Conservation (phyloP, 768 basidiomycete genomes). For the Kwoniella europaea region DNA sequence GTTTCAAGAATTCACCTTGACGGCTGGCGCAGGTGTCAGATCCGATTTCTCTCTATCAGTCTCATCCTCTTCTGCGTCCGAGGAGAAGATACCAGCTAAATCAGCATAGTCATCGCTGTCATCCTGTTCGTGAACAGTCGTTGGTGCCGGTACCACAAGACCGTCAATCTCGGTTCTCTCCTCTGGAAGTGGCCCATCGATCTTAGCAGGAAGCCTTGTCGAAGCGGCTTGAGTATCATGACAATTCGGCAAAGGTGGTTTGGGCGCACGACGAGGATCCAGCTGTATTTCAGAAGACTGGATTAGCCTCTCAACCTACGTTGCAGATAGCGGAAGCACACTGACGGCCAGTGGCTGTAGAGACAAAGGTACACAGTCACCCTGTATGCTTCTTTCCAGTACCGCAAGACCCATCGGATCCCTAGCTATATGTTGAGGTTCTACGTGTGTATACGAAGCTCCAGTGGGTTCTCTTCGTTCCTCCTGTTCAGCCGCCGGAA, state of each 20-base stretch:
- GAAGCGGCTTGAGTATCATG: background rate
- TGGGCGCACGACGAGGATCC: background rate
- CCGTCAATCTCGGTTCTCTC: too few species aligned
- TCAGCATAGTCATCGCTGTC: constrained; percentile 5
- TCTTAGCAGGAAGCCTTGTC: background rate
- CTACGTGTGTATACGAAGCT: too few species aligned
- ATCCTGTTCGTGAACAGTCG: background rate
- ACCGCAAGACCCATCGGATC: too few species aligned
- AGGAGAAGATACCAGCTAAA: constrained; percentile 5
- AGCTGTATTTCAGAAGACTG: background rate
- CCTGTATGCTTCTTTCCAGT: too few species aligned
- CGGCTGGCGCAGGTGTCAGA: background rate
- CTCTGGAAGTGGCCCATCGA: background rate
- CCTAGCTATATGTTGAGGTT: too few species aligned
- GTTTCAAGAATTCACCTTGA: background rate
- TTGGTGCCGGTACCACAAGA: too few species aligned
- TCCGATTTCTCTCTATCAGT: background rate
- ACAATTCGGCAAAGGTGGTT: background rate
- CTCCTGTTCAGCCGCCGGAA: too few species aligned
- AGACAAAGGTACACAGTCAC: too few species aligned
- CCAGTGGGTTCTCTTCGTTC: too few species aligned
- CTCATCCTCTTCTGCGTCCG: constrained; percentile 1
- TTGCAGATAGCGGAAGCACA: too few species aligned
- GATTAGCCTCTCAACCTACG: too few species aligned
- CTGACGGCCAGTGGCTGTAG: too few species aligned